Base-by-base conservation (phyloP, 2,329 filamentous ascomycete genomes). In the Paecilomyces variotii region DNA sequence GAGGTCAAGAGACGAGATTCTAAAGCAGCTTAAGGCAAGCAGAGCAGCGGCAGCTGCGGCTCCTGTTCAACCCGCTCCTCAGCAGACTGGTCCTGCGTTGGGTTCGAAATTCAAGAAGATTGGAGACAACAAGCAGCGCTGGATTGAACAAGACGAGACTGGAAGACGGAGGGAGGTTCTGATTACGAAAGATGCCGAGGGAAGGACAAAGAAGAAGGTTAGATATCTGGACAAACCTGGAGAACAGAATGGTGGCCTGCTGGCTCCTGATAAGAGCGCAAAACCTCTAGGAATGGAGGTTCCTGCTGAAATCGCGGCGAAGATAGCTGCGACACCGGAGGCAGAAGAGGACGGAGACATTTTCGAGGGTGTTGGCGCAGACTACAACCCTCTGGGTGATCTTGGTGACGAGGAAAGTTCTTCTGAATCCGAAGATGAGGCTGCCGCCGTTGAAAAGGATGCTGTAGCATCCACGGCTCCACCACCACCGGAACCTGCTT, bases 141-240 rank as follows among this genome's bases (percentile, higher is more conserved):
- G 80, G 65, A 76, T 85, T 52, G 84, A 86, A 67, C 74, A 77
- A 9, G 84, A 87, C 63, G 76, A 78, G 52, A 73, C 66, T 51
- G 78, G 77, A 67, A 67, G 84, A 70, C 57, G 76, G 14, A 76
- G 83, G 54, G 84, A 87, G 63, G 79, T 87, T 2, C 71, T 87
- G 12, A 79, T 85, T 39, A 80, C 82, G 14, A 82, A 81, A 5
- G 83, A 85, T 61, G 78, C 80, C 24, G 76, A 86, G 57, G 85
- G 84, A 12, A 84, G 82, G 49, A 80, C 82, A 56, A 87, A 87
- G 71, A 78, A 82, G 61, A 87, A 85, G 68, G 77, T 84, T 19
- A 76, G 81, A 61, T 86, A 84, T 74, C 70, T 80, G 53, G 73
- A 73, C 65, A 74, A 70, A 57, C 63, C 68, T 12, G 69, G 69